Base-by-base conservation (phyloP, 2,329 filamentous ascomycete species). In the Neofusicoccum laricinum region DNA sequence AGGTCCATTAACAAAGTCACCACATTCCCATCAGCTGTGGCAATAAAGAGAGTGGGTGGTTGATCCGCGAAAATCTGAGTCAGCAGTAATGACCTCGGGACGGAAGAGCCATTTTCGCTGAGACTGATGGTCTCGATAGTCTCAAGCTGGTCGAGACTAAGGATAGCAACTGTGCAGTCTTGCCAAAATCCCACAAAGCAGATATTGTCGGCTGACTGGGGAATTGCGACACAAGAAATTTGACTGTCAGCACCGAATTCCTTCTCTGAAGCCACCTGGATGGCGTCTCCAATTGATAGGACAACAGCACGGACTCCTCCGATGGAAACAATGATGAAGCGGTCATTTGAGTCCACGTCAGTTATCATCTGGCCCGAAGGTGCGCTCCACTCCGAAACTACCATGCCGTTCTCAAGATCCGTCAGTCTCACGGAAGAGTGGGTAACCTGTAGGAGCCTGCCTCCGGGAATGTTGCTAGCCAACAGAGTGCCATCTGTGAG, bases 11-110 rank as follows among this genome's bases (percentile, higher is more conserved):
- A 86, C 73, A 93, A 98, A 0, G 90, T 95, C 58, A 96, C 85
- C 0, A 99, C 90, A 66, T 90, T 92, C 3, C 95, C 95, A 76
- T 98, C 94, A 53, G 96, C 92, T 85, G 97, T 90, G 12, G 94
- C 91, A 36, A 97, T 85, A 66, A 99, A 90, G 0, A 99, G 82
- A 0, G 91, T 97, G 0, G 92, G 90, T 6, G 83, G 81, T 14
- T 89, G 88, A 49, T 82, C 76, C 12, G 77, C 74, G 36, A 97
- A 85, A 3, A 98, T 84, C 66, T 93, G 88, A 4, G 91, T 89
- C 7, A 98, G 84, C 0, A 89, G 86, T 32, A 98, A 84, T 59
- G 93, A 92, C 67, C 94, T 86, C 0, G 95, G 93, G 32, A 97
- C 88, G 0, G 92, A 92, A 19, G 63, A 64, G 7, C 63, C 53